Percentiles rank a stretch among this genome's conserved stretches.
These are phyloP conservation scores for Colletotrichum theobromicola DNA, from an alignment of 2,329 filamentous ascomycete species.

Conservation along the genomic window DNA sequence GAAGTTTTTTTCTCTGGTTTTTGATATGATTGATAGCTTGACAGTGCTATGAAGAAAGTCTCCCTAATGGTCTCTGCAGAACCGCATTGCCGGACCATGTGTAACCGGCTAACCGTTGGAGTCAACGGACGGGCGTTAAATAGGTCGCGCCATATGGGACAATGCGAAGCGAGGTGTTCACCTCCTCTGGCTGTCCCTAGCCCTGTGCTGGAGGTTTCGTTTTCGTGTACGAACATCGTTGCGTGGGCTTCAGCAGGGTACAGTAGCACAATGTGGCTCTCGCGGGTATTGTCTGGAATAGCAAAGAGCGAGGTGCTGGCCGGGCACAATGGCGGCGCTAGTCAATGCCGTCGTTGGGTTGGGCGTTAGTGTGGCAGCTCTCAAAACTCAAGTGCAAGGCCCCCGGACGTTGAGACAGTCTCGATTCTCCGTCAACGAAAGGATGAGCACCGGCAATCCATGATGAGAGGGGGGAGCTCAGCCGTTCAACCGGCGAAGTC, in stretches of 20 bases:
- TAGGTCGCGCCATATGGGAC: background rate
- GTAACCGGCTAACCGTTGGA: background rate
- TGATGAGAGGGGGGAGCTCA: conserved; percentile 9
- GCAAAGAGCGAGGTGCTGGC: background rate
- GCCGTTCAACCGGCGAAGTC: conserved; percentile 12
- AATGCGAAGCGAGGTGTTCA: background rate
- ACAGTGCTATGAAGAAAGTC: background rate
- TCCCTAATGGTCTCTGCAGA: background rate
- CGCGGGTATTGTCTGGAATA: background rate
- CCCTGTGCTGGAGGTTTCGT: background rate
- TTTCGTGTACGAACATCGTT: background rate
- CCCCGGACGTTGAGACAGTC: conserved; percentile 5
- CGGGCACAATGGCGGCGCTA: background rate
- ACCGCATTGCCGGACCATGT: background rate
- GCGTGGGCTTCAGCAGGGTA: background rate
- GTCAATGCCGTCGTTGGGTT: background rate
- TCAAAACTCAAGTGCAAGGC: background rate
- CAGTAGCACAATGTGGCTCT: background rate
- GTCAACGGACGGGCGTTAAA: background rate
- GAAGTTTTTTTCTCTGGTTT: background rate
- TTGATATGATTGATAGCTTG: background rate
- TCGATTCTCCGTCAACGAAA: background rate
- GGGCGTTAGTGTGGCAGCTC: background rate
- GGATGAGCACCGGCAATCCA: background rate
- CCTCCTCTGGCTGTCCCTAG: background rate